Evolutionary conservation across 106 monocot genomes (phyloP).

Genomic region (Acorus gramineus): DNA sequence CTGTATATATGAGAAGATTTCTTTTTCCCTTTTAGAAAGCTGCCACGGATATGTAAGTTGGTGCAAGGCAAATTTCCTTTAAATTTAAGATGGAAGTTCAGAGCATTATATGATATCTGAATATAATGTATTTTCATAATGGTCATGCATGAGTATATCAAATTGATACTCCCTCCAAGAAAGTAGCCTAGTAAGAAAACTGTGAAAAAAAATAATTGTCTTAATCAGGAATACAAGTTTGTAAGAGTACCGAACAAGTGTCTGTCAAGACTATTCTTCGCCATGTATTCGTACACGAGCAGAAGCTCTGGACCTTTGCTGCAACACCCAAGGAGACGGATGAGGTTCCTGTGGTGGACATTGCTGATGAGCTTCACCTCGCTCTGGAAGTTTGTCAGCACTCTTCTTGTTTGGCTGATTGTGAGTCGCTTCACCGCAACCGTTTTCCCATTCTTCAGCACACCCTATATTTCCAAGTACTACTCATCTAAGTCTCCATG

Average conservation of each 20-base stretch:
- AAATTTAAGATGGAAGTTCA: no score
- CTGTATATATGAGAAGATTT: no score
- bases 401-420: conserved; percentile 32
- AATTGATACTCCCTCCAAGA: no score
- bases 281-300: conserved; percentile 77
- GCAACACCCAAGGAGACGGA: conserved; percentile 65
- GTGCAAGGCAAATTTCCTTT: no score
- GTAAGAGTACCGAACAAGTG: conserved; percentile 48
- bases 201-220: neutral
- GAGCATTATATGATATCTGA: no score
- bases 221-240: neutral
- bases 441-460: conserved; percentile 40
- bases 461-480: conserved; percentile 18
- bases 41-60: no score
- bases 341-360: conserved; percentile 60
- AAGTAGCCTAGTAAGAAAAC: no score
- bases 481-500: no score
- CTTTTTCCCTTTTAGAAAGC: no score
- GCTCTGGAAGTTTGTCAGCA: conserved; percentile 33
- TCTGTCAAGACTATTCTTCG: conserved; percentile 62
- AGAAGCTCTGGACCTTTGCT: conserved; percentile 42
- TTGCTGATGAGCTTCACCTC: conserved; percentile 79
- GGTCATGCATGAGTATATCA: no score
- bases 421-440: conserved; percentile 61
- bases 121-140: no score